Percentiles rank a stretch among this genome's conserved stretches.
These are phyloP conservation scores for Cryptococcus jaspeensis DNA, from an alignment of 1,284 basidiomycete species.

Conservation along the genomic window DNA sequence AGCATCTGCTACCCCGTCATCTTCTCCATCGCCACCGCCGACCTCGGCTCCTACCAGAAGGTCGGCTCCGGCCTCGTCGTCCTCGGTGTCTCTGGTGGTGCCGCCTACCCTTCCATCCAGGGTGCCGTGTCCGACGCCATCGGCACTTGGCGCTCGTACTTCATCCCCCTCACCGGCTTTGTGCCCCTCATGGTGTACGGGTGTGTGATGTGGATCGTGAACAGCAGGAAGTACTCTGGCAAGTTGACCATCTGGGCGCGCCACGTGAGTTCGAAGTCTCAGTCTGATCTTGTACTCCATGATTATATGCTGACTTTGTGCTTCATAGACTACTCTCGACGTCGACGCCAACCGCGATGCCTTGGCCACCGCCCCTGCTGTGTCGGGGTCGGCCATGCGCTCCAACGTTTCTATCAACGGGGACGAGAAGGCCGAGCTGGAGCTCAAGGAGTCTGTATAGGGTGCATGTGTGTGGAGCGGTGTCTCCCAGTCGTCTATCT, in stretches of 20 bases:
- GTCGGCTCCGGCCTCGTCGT: conserved; percentile 36
- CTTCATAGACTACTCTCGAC: no score
- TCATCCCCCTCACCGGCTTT: conserved; percentile 20
- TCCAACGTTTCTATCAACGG: no score
- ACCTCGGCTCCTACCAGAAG: conserved; percentile 32
- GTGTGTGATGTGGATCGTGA: conserved; percentile 21
- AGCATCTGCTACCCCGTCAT: conserved; percentile 38
- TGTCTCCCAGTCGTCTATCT: no score
- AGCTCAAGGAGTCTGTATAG: no score
- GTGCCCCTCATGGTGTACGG: conserved; percentile 26
- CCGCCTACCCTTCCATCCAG: conserved; percentile 28
- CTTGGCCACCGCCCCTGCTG: no score
- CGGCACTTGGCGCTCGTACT: conserved; percentile 22
- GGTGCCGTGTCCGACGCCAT: conserved; percentile 24
- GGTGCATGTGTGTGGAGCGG: no score
- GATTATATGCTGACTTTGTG: no score
- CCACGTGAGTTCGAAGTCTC: conserved; percentile 4
- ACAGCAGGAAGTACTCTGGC: conserved; percentile 14
- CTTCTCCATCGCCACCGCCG: conserved; percentile 33
- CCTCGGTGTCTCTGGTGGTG: conserved; percentile 32
- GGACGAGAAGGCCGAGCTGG: no score
- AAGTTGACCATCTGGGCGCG: conserved; percentile 14
- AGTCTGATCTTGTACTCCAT: no score
- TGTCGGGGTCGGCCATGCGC: no score
- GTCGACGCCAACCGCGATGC: no score